phyloP scores from a whole-genome alignment of 352 stramenopile genomes.

The Phytophthora niederhauseri region DNA sequence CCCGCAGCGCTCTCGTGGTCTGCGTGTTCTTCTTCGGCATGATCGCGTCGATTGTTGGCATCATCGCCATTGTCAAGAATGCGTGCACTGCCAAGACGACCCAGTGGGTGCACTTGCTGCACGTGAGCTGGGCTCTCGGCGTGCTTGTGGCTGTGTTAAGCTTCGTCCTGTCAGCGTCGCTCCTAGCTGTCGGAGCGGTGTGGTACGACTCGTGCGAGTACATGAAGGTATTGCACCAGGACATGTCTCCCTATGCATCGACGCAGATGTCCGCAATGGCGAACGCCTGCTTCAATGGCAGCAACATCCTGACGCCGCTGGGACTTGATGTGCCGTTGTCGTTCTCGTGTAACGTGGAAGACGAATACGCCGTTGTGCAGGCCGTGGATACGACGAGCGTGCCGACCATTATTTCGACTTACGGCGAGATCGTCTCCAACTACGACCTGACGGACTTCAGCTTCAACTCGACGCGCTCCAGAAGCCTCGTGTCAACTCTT shows the following conservation, averaged over 20 bases:
- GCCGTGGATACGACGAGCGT: conserved; percentile 48
- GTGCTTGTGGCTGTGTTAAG: conserved; percentile 81
- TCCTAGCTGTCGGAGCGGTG: conserved; percentile 76
- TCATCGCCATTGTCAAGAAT: conserved; percentile 77
- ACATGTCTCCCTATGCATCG: conserved; percentile 78
- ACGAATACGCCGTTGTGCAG: conserved; percentile 57
- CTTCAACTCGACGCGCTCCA: conserved; percentile 60
- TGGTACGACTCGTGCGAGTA: conserved; percentile 87
- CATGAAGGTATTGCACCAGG: conserved; percentile 76
- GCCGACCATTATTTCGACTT: conserved; percentile 43
- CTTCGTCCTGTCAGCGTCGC: conserved; percentile 72
- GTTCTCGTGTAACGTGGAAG: conserved; percentile 73
- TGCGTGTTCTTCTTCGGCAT: conserved; percentile 81
- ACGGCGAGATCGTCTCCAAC: conserved; percentile 54
- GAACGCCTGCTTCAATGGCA: conserved; percentile 80
- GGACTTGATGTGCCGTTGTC: conserved; percentile 50
- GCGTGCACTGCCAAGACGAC: conserved; percentile 74
- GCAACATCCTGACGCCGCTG: conserved; percentile 59
- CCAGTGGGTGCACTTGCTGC: conserved; percentile 76
- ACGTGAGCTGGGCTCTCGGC: conserved; percentile 75
- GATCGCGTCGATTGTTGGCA: conserved; percentile 65
- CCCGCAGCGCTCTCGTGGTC: conserved; percentile 70
- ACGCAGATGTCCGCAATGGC: conserved; percentile 58
- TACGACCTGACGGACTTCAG: conserved; percentile 69
- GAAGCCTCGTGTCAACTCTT: conserved; percentile 49